phyloP scores from a whole-genome alignment of 257 asterid genomes.

The Solanum ossicruentum region DNA sequence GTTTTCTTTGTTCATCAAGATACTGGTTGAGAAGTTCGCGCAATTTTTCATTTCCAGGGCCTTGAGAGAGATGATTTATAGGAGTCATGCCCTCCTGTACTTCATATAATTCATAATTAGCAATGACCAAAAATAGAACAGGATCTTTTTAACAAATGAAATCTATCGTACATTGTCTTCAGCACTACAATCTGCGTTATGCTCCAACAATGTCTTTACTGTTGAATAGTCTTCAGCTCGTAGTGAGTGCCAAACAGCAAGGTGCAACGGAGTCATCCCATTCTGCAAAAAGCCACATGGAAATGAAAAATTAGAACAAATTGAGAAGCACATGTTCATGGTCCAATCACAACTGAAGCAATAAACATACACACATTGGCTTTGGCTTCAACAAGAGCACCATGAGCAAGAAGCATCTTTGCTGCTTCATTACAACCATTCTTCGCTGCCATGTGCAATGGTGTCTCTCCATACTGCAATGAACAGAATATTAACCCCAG shows the following conservation, averaged over 20 bases:
- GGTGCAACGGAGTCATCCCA: conserved; percentile 97
- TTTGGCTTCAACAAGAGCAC: conserved; percentile 81
- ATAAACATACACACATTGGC: conserved; percentile 54
- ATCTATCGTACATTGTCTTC: conserved; percentile 55
- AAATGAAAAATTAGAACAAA: not conserved
- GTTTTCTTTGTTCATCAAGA: conserved; percentile 72
- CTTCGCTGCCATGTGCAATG: conserved; percentile 98
- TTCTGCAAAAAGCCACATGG: conserved; percentile 35
- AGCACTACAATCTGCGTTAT: conserved; percentile 79
- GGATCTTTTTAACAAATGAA: not conserved
- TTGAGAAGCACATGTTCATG: not conserved
- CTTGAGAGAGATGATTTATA: conserved; percentile 72
- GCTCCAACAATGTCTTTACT: conserved; percentile 73
- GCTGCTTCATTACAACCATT: conserved; percentile 91
- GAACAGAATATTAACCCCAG: not conserved
- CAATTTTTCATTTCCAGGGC: conserved; percentile 63
- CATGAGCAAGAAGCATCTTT: conserved; percentile 70
- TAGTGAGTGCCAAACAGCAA: conserved; percentile 98
- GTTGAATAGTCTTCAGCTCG: conserved; percentile 67
- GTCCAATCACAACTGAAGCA: not conserved
- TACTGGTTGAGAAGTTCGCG: conserved; percentile 50
- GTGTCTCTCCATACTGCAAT: conserved; percentile 92
- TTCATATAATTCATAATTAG: conserved; percentile 16
- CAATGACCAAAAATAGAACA: conserved; percentile 11
- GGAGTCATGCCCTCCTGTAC: conserved; percentile 93